A percentile compares a stretch with the other conserved stretches of the same genome.
phyloP scores from a whole-genome alignment of 805 yeast genomes.

The Ogataea methanolica region DNA sequence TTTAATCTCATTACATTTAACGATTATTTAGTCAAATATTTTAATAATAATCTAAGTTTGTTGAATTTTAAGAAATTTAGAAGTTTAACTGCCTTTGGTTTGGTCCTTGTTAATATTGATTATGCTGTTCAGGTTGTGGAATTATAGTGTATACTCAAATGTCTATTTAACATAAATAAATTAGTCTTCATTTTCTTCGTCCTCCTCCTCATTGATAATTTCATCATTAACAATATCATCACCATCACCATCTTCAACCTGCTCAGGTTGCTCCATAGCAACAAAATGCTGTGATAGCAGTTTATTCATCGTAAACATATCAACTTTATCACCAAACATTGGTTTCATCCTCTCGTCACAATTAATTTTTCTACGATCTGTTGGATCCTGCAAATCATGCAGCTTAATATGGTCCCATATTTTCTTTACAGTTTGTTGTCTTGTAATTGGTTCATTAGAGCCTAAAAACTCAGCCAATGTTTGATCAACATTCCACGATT shows the following conservation, averaged over 20 bases:
- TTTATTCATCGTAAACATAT: slow-evolving; percentile 58
- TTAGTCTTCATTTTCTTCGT: too few species aligned
- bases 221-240: too few species aligned
- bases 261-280: slow-evolving; percentile 10
- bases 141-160: too few species aligned
- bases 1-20: too few species aligned
- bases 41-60: too few species aligned
- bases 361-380: slow-evolving; percentile 57
- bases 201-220: too few species aligned
- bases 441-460: slow-evolving; percentile 37
- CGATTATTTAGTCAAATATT: too few species aligned
- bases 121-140: too few species aligned
- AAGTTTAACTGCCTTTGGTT: too few species aligned
- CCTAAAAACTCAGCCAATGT: slow-evolving; percentile 49
- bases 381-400: slow-evolving; percentile 59
- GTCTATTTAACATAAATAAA: too few species aligned
- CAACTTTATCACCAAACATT: slow-evolving; percentile 56
- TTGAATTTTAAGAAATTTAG: too few species aligned
- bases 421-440: slow-evolving; percentile 67
- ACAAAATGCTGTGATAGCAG: slow-evolving; percentile 47
- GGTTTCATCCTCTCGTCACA: slow-evolving; percentile 56
- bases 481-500: slow-evolving; percentile 45
- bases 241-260: background rate
- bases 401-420: slow-evolving; percentile 70
- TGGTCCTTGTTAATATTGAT: too few species aligned